These are phyloP conservation scores for Neodidymelliopsis sp. DNA, from an alignment of 2,329 filamentous ascomycete genomes.

Conservation along the genomic window DNA sequence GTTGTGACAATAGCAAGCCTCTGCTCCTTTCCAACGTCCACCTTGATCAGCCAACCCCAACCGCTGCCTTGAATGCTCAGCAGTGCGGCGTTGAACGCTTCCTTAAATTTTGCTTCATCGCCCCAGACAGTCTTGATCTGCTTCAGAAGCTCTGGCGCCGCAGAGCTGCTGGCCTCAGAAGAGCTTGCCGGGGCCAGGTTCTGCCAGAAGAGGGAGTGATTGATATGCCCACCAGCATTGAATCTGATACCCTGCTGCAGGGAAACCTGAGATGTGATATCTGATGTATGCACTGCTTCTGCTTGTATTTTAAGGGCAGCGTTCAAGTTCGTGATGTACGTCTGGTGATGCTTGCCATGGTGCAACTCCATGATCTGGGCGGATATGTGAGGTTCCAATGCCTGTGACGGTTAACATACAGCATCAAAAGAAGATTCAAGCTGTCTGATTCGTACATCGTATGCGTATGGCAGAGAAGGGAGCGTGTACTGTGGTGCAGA, in stretches of 20 bases:
- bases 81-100: constrained; percentile 70
- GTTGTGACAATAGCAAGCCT: constrained; percentile 75
- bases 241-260: constrained; percentile 80
- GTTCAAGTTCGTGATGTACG: constrained; percentile 81
- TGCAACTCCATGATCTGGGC: constrained; percentile 83
- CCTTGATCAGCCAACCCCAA: constrained; percentile 85
- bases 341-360: constrained; percentile 79
- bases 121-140: constrained; percentile 74
- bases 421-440: neutral
- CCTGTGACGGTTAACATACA: constrained; percentile 54
- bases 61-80: constrained; percentile 82
- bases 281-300: constrained; percentile 62
- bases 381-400: constrained; percentile 77
- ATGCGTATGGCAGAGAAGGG: constrained; percentile 71
- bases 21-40: constrained; percentile 60
- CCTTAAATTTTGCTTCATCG: constrained; percentile 69
- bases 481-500: constrained; percentile 62
- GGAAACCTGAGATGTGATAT: constrained; percentile 70
- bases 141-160: constrained; percentile 64
- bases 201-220: constrained; percentile 93
- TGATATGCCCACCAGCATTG: constrained; percentile 91
- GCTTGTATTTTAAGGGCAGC: constrained; percentile 67
- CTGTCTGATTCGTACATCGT: constrained; percentile 65
- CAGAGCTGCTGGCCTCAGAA: constrained; percentile 62
- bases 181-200: constrained; percentile 72